Conservation (phyloP, 1,284 basidiomycete species). For the Cystobasidiaceae sp. region DNA sequence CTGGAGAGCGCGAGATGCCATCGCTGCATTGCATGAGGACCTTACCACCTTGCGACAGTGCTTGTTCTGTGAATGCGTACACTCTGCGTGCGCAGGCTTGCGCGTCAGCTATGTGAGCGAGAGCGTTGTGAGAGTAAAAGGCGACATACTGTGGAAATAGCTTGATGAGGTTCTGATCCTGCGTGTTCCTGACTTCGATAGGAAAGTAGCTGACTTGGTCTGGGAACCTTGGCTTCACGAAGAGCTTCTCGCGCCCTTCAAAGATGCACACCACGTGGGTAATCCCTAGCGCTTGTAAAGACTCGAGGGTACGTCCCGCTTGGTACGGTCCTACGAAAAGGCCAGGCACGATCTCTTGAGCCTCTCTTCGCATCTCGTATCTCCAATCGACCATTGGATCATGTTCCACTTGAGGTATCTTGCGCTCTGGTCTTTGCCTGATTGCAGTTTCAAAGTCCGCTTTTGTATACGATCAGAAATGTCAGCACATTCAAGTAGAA, state of each 20-base stretch:
- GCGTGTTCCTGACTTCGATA: constrained; percentile 81
- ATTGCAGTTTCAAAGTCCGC: too few species aligned
- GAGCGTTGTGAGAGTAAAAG: not conserved
- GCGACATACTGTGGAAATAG: constrained; percentile 39
- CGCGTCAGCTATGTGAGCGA: not conserved
- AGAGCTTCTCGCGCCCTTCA: constrained; percentile 47
- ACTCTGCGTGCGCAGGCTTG: constrained; percentile 29
- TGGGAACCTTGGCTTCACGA: constrained; percentile 77
- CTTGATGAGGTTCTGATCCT: constrained; percentile 48
- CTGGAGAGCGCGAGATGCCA: constrained; percentile 43
- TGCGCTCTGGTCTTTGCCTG: too few species aligned
- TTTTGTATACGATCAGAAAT: too few species aligned
- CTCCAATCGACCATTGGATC: constrained; percentile 49
- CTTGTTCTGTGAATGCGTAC: constrained; percentile 38
- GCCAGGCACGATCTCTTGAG: constrained; percentile 81
- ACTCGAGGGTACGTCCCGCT: constrained; percentile 69
- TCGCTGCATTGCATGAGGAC: constrained; percentile 43
- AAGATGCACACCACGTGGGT: constrained; percentile 62
- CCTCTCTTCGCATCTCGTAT: constrained; percentile 90
- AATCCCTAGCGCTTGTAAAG: constrained; percentile 60
- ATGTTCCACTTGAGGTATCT: constrained; percentile 30
- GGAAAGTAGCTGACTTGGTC: constrained; percentile 72
- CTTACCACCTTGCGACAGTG: constrained; percentile 30
- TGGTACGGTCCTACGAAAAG: constrained; percentile 83
- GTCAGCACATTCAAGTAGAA: too few species aligned